These are phyloP conservation scores for Solanum rostratum DNA, from an alignment of 257 asterid species.

Conservation along the genomic window DNA sequence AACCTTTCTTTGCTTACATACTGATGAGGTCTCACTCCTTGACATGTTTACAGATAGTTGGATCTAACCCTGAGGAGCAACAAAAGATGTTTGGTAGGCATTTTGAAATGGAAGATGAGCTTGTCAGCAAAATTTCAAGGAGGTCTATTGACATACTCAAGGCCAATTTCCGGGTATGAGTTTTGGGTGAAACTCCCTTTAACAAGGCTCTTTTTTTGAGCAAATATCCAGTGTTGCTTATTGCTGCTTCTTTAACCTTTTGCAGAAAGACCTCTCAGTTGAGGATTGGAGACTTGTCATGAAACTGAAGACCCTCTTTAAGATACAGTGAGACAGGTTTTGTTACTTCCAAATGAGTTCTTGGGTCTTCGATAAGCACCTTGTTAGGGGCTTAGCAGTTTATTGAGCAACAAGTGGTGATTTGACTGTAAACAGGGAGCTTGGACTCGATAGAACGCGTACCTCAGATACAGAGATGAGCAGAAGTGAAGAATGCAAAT, in stretches of 20 bases:
- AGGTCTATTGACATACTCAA: conserved; percentile 81
- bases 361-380: background rate
- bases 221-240: background rate
- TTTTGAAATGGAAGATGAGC: conserved; percentile 90
- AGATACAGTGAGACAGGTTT: conserved; percentile 39
- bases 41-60: conserved; percentile 44
- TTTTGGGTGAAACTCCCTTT: background rate
- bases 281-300: conserved; percentile 71
- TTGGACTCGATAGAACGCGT: background rate
- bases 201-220: background rate
- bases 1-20: background rate
- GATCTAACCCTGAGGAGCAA: conserved; percentile 81
- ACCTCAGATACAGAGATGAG: background rate
- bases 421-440: background rate
- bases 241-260: background rate
- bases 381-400: background rate
- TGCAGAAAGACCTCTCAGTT: conserved; percentile 60
- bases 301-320: conserved; percentile 64
- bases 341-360: background rate
- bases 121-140: conserved; percentile 85
- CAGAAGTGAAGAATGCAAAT: background rate
- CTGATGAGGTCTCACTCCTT: background rate
- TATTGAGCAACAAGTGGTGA: background rate
- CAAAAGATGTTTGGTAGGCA: conserved; percentile 96
- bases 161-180: conserved; percentile 63